Base-by-base conservation (phyloP, 495 filamentous ascomycete genomes). In the Penicillium waksmanii region DNA sequence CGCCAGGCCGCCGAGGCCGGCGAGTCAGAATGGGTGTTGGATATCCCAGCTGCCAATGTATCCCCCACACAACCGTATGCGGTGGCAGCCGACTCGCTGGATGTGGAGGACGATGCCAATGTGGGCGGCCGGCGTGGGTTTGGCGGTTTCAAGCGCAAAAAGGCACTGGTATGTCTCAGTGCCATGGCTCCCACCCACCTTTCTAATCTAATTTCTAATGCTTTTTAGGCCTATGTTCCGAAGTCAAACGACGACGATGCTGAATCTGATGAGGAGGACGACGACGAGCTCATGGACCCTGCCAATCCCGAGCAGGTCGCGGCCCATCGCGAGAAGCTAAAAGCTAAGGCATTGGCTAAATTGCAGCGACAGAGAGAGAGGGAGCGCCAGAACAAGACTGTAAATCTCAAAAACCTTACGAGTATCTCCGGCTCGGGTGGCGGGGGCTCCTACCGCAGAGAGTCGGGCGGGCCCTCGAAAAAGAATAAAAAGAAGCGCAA, bases 1-100 rank as follows among this genome's bases (percentile, higher is more conserved):
- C 83, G 82, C 55, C 83, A 87, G 55, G 91, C 89, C 4, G 87
- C 84, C 18, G 87, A 89, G 57, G 82, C 88, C 7, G 92, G 91
- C 23, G 95, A 98, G 73, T 89, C 90, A 9, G 86, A 88, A 75
- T 98, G 95, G 95, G 89, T 93, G 31, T 75, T 98, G 25, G 68
- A 79, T 66, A 58, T 66, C 10, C 69, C 53, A 11, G 55, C 60
- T 44, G 52, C 53, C 17, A 55, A 60, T 15, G 56, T 60, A 33
- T 58, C 63, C 50, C 51, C 66, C 17, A 56, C 65, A 25, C 69
- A 66, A 25, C 74, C 73, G 38, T 19, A 69, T 8, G 70, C 76
- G 11, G 65, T 78, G 3, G 66, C 72, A 8, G 75, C 73, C 17
- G 69, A 70, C 38, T 78, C 74, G 19, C 38, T 77, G 4, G 76